Base-by-base conservation (phyloP, 2,329 filamentous ascomycete species). In the Aspergillus sp. region DNA sequence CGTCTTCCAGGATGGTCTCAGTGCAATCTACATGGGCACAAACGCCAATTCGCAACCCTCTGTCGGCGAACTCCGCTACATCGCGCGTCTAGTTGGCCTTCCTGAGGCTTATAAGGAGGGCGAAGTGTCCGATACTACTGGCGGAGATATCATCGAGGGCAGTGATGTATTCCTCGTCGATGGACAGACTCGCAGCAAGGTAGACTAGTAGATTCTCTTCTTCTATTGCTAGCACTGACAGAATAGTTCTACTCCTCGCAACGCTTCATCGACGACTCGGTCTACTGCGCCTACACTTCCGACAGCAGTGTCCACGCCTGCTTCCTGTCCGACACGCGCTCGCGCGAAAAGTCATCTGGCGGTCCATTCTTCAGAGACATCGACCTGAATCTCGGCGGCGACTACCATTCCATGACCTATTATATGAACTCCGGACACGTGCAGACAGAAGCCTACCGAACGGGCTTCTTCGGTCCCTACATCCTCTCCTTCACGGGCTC, bases 341-440 rank as follows among this genome's bases (percentile, higher is more conserved):
- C 43, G 15, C 52, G 52, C 13, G 52, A 55, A 42, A 55, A 55
- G 44, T 55, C 52, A 11, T 55, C 52, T 22, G 52, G 52, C 11
- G 52, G 52, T 7, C 52, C 52, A 5, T 55, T 55, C 52, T 55
- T 48, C 34, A 38, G 52, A 6, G 52, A 55, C 30, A 55, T 55
- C 18, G 52, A 55, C 34, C 52, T 55, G 22, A 55, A 55, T 11
- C 36, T 48, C 17, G 52, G 13, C 3, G 9, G 22, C 30, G 32
- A 41, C 34, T 55, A 55, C 11, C 52, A 55, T 11, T 55, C 52
- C 15, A 11, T 48, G 2, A 55, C 52, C 5, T 55, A 26, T 34
- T 55, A 55, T 44, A 55, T 55, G 52, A 55, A 48, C 43, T 55
- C 52, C 5, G 52, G 52, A n/a, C 52, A 55, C 26, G 52, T 55